Percentiles rank a stretch among this genome's conserved stretches.
Conservation (phyloP, 495 filamentous ascomycete species). For the Neurospora sp. region DNA sequence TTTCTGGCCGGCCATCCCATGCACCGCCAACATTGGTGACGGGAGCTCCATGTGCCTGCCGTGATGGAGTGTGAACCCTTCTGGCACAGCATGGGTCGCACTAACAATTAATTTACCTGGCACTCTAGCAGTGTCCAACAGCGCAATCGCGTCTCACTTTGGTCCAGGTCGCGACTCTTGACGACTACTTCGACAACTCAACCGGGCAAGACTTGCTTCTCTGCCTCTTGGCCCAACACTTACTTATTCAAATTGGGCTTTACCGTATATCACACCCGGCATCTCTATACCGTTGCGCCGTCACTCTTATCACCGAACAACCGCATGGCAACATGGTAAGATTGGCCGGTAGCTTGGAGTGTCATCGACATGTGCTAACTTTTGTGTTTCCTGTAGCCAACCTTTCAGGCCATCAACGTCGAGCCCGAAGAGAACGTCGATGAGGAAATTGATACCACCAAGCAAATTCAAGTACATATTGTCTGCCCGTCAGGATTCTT, state of each 20-base stretch:
- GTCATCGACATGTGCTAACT: neutral
- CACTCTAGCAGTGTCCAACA: neutral
- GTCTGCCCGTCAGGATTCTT: neutral
- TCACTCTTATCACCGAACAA: neutral
- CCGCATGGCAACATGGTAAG: neutral
- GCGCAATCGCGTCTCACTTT: neutral
- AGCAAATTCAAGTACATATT: constrained; percentile 61
- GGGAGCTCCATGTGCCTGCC: neutral
- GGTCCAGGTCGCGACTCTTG: neutral
- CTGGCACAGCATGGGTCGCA: neutral
- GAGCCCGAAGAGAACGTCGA: constrained; percentile 84
- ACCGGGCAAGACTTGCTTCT: neutral
- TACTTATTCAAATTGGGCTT: neutral
- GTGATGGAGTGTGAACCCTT: neutral
- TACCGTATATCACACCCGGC: neutral
- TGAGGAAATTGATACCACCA: constrained; percentile 88
- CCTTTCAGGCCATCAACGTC: constrained; percentile 80
- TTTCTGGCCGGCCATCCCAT: neutral
- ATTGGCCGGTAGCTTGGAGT: neutral
- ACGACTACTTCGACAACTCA: neutral
- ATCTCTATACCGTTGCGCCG: neutral
- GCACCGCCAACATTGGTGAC: neutral
- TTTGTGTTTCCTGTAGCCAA: constrained; percentile 27
- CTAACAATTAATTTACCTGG: neutral
- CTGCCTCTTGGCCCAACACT: neutral